Percentiles rank a stretch among this genome's conserved stretches.
These are phyloP conservation scores for Chrysoporthe cubensis DNA, from an alignment of 2,329 filamentous ascomycete species.

Conservation along the genomic window DNA sequence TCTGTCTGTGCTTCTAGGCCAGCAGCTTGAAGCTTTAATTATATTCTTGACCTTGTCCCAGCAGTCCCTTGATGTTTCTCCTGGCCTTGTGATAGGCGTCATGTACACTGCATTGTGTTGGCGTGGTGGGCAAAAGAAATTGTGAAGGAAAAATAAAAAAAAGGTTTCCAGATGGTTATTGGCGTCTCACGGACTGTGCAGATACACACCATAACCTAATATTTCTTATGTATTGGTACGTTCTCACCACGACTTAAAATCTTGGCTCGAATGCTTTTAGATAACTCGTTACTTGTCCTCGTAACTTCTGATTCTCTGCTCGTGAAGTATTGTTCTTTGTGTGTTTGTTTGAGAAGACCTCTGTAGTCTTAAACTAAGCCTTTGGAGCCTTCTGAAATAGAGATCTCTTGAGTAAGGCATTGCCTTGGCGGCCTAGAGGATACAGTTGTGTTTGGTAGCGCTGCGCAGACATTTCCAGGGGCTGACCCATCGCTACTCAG, in stretches of 20 bases:
- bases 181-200: background rate
- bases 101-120: constrained; percentile 2
- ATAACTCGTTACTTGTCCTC: background rate
- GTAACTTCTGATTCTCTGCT: too few species aligned
- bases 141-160: background rate
- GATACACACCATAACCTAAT: constrained; percentile 3
- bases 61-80: background rate
- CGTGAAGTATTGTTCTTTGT: too few species aligned
- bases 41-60: background rate
- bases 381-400: background rate
- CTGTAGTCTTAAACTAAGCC: background rate
- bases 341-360: too few species aligned
- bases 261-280: background rate
- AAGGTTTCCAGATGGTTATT: background rate
- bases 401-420: background rate
- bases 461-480: background rate
- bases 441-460: background rate
- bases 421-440: background rate
- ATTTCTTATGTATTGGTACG: background rate
- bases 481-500: background rate
- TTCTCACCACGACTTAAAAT: background rate
- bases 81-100: constrained; percentile 2
- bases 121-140: constrained; percentile 3
- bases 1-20: background rate
- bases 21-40: background rate